These are phyloP conservation scores for Erythrobasidium yunnanense DNA, from an alignment of 768 basidiomycete genomes.

Conservation along the genomic window DNA sequence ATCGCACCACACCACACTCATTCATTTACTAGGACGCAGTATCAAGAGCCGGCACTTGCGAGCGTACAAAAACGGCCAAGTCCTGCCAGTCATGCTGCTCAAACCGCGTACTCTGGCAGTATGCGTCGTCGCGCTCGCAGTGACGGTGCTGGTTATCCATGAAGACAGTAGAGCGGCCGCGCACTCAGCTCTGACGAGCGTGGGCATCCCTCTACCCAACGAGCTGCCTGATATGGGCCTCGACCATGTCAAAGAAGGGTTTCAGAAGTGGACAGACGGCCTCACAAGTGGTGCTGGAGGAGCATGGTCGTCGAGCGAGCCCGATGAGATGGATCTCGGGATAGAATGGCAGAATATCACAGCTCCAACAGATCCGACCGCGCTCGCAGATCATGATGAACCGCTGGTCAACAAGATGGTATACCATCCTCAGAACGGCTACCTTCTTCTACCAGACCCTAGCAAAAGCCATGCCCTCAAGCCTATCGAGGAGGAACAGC, in stretches of 20 bases:
- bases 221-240: constrained; percentile 20
- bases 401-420: constrained; percentile 28
- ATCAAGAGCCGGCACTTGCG: too few relatives aligned
- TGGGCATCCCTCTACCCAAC: constrained; percentile 34
- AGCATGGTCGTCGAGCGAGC: constrained; percentile 21
- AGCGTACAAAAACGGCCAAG: too few relatives aligned
- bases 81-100: too few relatives aligned
- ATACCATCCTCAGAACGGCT: constrained; percentile 32
- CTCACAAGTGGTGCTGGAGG: background rate
- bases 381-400: constrained; percentile 21
- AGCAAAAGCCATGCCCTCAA: background rate
- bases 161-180: constrained; percentile 31
- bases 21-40: background rate
- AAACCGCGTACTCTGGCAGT: constrained; percentile 1
- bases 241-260: constrained; percentile 1
- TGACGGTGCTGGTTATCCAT: constrained; percentile 32
- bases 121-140: constrained; percentile 29
- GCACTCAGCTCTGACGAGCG: constrained; percentile 32
- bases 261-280: constrained; percentile 21
- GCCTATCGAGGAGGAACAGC: constrained; percentile 38
- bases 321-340: constrained; percentile 31
- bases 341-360: constrained; percentile 19
- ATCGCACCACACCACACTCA: background rate
- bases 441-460: constrained; percentile 31
- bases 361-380: background rate